Evolutionary conservation across 441 rosid genomes (phyloP), one percentile per base, ranked within the genome.

Genomic region (Bocquillonia castaneifolia): DNA sequence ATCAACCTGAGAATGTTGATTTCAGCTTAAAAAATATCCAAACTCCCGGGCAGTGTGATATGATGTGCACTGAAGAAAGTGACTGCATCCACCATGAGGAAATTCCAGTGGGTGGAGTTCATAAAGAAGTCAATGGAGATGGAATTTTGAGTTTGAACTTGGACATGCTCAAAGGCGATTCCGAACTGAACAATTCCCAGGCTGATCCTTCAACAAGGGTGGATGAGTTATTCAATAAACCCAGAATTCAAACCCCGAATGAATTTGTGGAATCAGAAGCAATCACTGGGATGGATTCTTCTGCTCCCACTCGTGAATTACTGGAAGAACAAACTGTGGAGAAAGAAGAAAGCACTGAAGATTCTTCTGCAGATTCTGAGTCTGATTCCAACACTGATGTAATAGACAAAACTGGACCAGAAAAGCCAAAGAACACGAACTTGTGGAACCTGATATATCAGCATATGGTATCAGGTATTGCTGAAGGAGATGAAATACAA

Each of bases 391-490:
- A 48, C 40, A 32, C 42, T 36, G 68, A 67, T 47, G 72, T 7
- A 64, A 42, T 57, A 29, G 26, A 26, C 23, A 70, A 56, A 54
- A 36, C 60, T 10, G 77, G 74, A 20, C 58, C 36, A 64, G 88
- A 77, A 71, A 74, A 76, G 67, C 78, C 72, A 57, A 82, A 76
- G 59, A 77, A 78, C 23, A 51, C 55, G 39, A 71, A 74, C 50
- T 56, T 83, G 65, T 82, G 85, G 94, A 59, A 63, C 63, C 39
- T 78, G 64, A 74, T 84, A 69, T 84, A 82, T 78, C 81, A 72
- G 71, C 76, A 83, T 50, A 80, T 84, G 90, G 88, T 64, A 76
- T 74, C 83, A 14, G 81, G 82, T 58, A 76, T 75, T n/a, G 81
- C 77, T 68, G 82, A 67, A 71, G 83, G 81, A 32, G 74, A 63